Percentiles rank a stretch among this genome's conserved stretches.
These are phyloP conservation scores for Murraya koenigii DNA, from an alignment of 345 rosid genomes.

Conservation along the genomic window DNA sequence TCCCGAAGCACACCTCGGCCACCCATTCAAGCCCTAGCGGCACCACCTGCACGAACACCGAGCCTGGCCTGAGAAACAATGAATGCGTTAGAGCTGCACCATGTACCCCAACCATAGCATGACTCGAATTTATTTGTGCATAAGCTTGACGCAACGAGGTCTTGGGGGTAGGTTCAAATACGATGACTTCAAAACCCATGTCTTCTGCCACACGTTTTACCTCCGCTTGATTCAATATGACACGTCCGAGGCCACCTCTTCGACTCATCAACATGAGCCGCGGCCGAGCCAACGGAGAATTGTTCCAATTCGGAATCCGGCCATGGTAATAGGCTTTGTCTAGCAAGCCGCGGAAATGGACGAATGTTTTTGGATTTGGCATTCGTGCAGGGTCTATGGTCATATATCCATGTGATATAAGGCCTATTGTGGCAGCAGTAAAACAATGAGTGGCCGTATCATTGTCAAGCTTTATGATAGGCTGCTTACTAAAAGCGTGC, in stretches of 20 bases:
- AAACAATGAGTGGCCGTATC: slow-evolving; percentile 48
- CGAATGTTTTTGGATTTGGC: slow-evolving; percentile 35
- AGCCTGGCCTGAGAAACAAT: slow-evolving; percentile 47
- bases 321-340: slow-evolving; percentile 31
- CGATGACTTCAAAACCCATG: slow-evolving; percentile 47
- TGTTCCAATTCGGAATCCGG: neutral
- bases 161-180: slow-evolving; percentile 26
- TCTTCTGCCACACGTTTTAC: slow-evolving; percentile 23
- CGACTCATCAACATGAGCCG: slow-evolving; percentile 35
- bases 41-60: slow-evolving; percentile 51
- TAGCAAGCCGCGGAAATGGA: slow-evolving; percentile 39
- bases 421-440: slow-evolving; percentile 42
- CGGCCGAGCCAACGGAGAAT: neutral
- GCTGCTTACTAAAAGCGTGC: slow-evolving; percentile 38
- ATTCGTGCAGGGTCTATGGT: slow-evolving; percentile 24
- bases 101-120: slow-evolving; percentile 56
- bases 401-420: slow-evolving; percentile 53
- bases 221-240: slow-evolving; percentile 33
- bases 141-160: slow-evolving; percentile 34
- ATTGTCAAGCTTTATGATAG: slow-evolving; percentile 41
- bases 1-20: slow-evolving; percentile 37
- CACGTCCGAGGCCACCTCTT: slow-evolving; percentile 24
- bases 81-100: slow-evolving; percentile 61
- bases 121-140: slow-evolving; percentile 44
- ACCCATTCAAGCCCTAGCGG: slow-evolving; percentile 50